Base-by-base conservation (phyloP, 2,329 filamentous ascomycete genomes). In the Colletotrichum gloeosporioides region DNA sequence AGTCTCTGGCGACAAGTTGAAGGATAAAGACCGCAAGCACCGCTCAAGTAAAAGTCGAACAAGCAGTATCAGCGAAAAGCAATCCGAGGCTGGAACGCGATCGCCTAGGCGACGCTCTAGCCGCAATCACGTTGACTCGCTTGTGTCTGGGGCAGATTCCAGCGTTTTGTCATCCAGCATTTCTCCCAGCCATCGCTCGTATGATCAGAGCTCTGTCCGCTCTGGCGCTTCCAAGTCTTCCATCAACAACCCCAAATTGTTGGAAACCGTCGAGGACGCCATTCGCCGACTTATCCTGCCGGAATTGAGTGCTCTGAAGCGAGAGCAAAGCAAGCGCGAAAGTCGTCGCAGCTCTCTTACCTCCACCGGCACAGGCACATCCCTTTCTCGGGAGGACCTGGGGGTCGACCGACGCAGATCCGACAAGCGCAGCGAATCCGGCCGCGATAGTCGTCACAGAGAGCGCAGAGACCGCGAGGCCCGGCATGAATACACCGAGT, bases 261-360 rank as follows among this genome's bases (percentile, higher is more conserved):
- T 98, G 3, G 95, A 97, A 81, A 97, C 96, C 0, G 96, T 98
- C 4, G 96, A 98, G 85, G 96, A 98, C 85, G 96, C 96, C 16
- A 98, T 98, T 81, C 93, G 95, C 78, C 92, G 96, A 65, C 89
- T 98, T 66, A 98, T 98, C 69, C 87, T 99, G 4, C 97, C 97
- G 0, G 96, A 99, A 84, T 89, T 99, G 61, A 96, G 95, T 80
- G 95, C 96, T 12, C 88, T 99, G 71, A 98, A 98, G 84, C 93
- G 96, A 80, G 96, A 98, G 82, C 95, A 96, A 83, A 96, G 95
- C 83, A 93, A 94, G 78, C 92, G 93, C 78, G 90, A 94, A 78
- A 93, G 92, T 80, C 92, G 91, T 13, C 92, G 91, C 71, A 93
- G 93, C 74, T 96, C 95, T 36, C 82, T 89, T 62, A 89, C 85